phyloP scores from a whole-genome alignment of 176 grass and related monocot species.

The Triticum urartu region DNA sequence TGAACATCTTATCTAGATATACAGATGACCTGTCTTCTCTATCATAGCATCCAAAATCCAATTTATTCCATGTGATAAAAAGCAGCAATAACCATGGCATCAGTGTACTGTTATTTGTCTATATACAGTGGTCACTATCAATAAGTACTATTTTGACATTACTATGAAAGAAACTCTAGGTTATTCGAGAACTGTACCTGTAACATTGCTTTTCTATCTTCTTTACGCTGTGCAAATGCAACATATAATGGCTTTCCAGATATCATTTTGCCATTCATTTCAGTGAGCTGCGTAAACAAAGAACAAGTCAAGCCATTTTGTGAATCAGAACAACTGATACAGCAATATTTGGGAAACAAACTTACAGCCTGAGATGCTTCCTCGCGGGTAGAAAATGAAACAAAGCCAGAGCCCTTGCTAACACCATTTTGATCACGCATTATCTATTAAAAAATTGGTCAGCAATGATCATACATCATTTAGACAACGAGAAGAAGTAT shows the following conservation, averaged over 20 bases:
- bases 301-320: constrained; percentile 1
- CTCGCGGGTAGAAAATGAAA: constrained; percentile 76
- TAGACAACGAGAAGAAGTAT: not conserved
- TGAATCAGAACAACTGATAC: not conserved
- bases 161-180: not conserved
- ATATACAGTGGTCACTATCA: not conserved
- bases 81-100: not conserved
- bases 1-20: not conserved
- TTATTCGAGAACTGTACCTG: constrained; percentile 50
- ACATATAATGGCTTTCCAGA: constrained; percentile 89
- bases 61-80: not conserved
- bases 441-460: constrained; percentile 48
- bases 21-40: not conserved
- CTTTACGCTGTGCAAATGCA: constrained; percentile 91
- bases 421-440: constrained; percentile 81
- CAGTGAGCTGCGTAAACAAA: constrained; percentile 51
- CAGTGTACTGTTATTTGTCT: not conserved
- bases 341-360: constrained; percentile 17
- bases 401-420: constrained; percentile 93
- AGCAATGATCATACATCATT: constrained; percentile 2
- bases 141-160: not conserved
- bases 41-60: not conserved
- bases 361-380: constrained; percentile 87
- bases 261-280: constrained; percentile 99
- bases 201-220: constrained; percentile 84